A percentile compares a stretch with the other conserved stretches of the same genome.
Evolutionary conservation across 225 moss, liverwort and hornwort species (phyloP).

Genomic region (Pseudisothecium myosuroides): DNA sequence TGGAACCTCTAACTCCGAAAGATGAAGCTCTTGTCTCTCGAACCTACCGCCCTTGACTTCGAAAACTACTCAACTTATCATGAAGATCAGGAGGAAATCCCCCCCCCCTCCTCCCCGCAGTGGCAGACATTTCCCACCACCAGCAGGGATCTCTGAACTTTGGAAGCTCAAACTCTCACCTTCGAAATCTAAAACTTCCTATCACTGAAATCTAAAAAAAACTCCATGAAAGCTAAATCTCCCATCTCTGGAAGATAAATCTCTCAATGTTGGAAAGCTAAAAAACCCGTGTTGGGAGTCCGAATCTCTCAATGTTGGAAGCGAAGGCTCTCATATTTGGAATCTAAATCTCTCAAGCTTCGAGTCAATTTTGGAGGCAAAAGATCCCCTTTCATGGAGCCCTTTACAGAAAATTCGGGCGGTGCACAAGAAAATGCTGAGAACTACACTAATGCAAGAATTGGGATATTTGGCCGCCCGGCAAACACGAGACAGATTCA

Average conservation of each 20-base stretch:
- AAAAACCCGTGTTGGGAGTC: too few species aligned
- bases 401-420: not conserved
- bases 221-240: not conserved
- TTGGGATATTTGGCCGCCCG: not conserved
- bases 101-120: not conserved
- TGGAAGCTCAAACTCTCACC: not conserved
- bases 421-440: too few species aligned
- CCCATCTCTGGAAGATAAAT: not conserved
- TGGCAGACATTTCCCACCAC: not conserved
- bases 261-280: not conserved
- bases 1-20: not conserved
- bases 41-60: not conserved
- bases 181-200: not conserved
- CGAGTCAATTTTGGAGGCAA: not conserved
- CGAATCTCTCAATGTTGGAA: not conserved
- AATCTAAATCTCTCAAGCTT: not conserved
- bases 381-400: too few species aligned
- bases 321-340: not conserved
- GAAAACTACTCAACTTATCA: not conserved
- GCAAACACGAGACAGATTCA: not conserved
- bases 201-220: not conserved
- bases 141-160: not conserved
- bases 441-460: not conserved
- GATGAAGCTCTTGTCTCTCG: not conserved
- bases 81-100: not conserved